phyloP scores from a whole-genome alignment of 306 rosid genomes.

The Datisca glomerata region DNA sequence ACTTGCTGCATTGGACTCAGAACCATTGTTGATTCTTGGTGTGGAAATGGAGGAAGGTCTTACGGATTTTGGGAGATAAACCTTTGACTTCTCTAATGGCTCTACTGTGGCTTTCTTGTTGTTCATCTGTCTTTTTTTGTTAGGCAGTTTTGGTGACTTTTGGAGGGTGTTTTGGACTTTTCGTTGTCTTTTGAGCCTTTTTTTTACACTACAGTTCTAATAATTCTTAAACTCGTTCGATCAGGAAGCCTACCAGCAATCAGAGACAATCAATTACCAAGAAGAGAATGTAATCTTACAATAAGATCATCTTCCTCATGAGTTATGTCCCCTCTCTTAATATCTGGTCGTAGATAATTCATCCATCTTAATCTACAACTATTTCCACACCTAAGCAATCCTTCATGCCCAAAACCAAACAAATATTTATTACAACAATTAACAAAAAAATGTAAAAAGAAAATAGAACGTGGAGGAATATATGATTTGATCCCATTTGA shows the following conservation, averaged over 20 bases:
- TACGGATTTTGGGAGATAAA: neutral
- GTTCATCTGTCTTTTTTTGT: neutral
- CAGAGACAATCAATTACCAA: slow-evolving; percentile 74
- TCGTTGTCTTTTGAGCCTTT: slow-evolving; percentile 9
- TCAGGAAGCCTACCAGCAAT: slow-evolving; percentile 71
- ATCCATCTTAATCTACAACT: slow-evolving; percentile 71
- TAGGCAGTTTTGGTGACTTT: neutral
- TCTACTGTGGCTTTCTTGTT: neutral
- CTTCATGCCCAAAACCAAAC: slow-evolving; percentile 15
- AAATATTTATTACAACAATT: neutral
- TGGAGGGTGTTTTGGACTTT: neutral
- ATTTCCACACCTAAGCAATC: slow-evolving; percentile 70
- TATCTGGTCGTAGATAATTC: slow-evolving; percentile 62
- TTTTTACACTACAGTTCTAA: slow-evolving; percentile 56
- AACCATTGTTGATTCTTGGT: neutral
- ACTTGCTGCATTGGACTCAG: neutral
- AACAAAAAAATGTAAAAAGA: too few species aligned
- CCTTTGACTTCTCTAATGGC: neutral
- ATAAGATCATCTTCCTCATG: slow-evolving; percentile 65
- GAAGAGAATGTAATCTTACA: slow-evolving; percentile 52
- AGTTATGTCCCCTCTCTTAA: slow-evolving; percentile 65
- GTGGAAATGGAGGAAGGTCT: neutral
- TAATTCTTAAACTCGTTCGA: slow-evolving; percentile 66
- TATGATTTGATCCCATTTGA: neutral
- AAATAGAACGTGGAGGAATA: neutral